A percentile compares a stretch with the other conserved stretches of the same genome.
phyloP scores from a whole-genome alignment of 78 protist species.

The Dictyostelium brefeldianum region DNA sequence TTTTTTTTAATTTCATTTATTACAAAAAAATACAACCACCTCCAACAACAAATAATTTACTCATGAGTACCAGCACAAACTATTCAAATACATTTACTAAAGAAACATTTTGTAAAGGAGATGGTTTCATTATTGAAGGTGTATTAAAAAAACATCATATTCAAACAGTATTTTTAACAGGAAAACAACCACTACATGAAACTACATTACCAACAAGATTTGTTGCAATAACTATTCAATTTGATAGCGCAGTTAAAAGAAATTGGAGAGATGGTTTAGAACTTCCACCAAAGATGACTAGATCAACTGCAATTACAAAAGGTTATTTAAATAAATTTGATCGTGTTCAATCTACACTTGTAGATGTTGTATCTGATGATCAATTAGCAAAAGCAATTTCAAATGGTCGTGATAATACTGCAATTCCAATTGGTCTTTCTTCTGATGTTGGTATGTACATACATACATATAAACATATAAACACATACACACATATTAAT shows the following conservation, averaged over 20 bases:
- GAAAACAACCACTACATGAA: constrained; percentile 17
- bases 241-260: constrained; percentile 26
- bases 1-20: too few relatives aligned
- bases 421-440: constrained; percentile 10
- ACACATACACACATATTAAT: background rate
- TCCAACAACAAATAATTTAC: too few relatives aligned
- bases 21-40: too few relatives aligned
- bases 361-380: constrained; percentile 28
- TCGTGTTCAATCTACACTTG: constrained; percentile 39
- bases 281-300: constrained; percentile 71
- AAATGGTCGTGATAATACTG: constrained; percentile 3
- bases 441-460: constrained; percentile 20
- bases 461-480: background rate
- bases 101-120: constrained; percentile 46
- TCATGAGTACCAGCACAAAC: constrained; percentile 17
- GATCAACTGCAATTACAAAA: constrained; percentile 63
- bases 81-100: constrained; percentile 23
- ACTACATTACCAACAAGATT: constrained; percentile 61
- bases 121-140: constrained; percentile 78
- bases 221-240: constrained; percentile 7
- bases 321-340: constrained; percentile 75
- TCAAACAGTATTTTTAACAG: constrained; percentile 35
- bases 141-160: constrained; percentile 8
- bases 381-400: constrained; percentile 23
- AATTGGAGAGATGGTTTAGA: constrained; percentile 63